Evolutionary conservation across 345 rosid species (phyloP), one percentile per base, ranked within the genome.

Genomic region (Angophora floribunda): DNA sequence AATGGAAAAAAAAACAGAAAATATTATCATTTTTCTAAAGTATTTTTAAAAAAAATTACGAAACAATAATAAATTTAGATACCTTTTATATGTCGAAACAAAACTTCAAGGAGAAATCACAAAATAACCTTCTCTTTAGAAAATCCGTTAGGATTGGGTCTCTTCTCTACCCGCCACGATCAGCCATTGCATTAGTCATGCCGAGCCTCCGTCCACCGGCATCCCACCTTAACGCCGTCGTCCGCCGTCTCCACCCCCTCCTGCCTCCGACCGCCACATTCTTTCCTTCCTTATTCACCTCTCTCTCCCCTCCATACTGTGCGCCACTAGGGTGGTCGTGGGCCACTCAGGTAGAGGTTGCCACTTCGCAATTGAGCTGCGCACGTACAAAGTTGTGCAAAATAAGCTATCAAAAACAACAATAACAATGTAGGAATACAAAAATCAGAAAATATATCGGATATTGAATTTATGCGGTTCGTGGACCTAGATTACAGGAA

Each of bases 251-350:
- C 28, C 63, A 8, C 22, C n/a, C 11, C 13, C 63, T 5, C 63
- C 12, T 9, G 63, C 28, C 28, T 8, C 5, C 13, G 12, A 57
- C 13, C 26, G 9, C 63, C 28, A 4, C 28, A 22, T 57, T 9
- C 26, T 55, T 57, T 10, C 63, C 13, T 57, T 1, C 28, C 63
- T 22, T 26, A 22, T 28, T 9, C 63, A 8, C 11, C 2, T 57
- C 63, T 53, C 59, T 57, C 13, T 57, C 63, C 6, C 30, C 16
- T 28, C 4, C 16, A 0, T 28, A 5, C 3, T 3, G 7, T 13
- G 32, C 32, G 6, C 3, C 32, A 0, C 14, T 6, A 16, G 2
- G 4, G 9, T 10, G 67, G 67, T 24, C 30, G 3, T 11, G 30
- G 30, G 30, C 3, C 7, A 26, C 65, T 24, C n/a, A 5, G 15